Conservation (phyloP, 441 rosid species). For the Macaranga tanarius region DNA sequence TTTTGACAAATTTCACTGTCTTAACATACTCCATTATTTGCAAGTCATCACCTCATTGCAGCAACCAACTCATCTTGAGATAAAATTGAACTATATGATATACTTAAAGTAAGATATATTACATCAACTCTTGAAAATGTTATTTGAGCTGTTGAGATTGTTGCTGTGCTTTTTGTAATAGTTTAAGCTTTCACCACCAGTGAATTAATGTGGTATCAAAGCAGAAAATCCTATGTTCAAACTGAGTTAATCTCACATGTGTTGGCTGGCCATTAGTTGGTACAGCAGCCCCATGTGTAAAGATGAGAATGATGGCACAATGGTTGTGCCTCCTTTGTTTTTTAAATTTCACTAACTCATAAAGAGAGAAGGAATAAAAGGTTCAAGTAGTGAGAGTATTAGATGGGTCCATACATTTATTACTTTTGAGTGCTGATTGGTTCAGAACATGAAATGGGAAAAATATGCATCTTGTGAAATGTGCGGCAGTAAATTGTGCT, state of each 20-base stretch:
- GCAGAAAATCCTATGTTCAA: too few relatives aligned
- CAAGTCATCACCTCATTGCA: background rate
- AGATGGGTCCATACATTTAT: background rate
- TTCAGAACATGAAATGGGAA: background rate
- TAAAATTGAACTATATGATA: too few relatives aligned
- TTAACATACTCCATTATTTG: background rate
- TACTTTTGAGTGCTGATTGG: background rate
- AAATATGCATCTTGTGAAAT: background rate
- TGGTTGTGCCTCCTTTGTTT: background rate
- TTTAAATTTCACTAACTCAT: background rate
- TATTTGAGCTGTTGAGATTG: too few relatives aligned
- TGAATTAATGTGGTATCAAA: background rate
- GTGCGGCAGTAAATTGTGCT: background rate
- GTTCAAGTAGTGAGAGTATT: background rate
- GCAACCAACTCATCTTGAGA: background rate
- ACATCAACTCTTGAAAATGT: too few relatives aligned
- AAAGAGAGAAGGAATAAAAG: background rate
- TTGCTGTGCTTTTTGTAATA: too few relatives aligned
- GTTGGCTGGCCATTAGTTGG: background rate
- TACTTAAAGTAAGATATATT: too few relatives aligned
- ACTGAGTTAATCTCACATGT: background rate
- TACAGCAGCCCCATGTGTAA: background rate
- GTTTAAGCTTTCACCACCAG: background rate
- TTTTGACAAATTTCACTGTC: background rate
- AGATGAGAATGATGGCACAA: background rate